Percentiles rank a stretch among this genome's conserved stretches.
Conservation (phyloP, 2,329 filamentous ascomycete species). For the Graphilbum fragrans region DNA sequence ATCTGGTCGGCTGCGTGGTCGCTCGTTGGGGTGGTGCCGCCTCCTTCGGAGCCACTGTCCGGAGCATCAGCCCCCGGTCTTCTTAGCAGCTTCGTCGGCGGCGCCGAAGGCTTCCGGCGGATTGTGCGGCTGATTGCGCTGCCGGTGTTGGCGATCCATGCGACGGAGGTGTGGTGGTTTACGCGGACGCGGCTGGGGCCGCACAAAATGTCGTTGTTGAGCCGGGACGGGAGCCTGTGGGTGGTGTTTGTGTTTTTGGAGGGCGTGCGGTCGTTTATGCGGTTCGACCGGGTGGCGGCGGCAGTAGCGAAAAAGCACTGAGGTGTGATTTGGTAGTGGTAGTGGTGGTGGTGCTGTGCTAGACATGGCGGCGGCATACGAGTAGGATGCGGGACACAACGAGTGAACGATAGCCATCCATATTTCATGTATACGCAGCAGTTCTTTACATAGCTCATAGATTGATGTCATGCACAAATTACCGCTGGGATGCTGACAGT, state of each 20-base stretch:
- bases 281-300: constrained; percentile 29
- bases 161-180: constrained; percentile 46
- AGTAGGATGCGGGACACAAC: too few species aligned
- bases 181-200: constrained; percentile 31
- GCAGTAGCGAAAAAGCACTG: neutral
- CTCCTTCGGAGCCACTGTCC: constrained; percentile 5
- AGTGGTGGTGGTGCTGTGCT: too few species aligned
- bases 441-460: too few species aligned
- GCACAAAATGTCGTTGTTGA: constrained; percentile 33
- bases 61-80: neutral
- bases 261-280: constrained; percentile 34
- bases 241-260: constrained; percentile 38
- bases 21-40: constrained; percentile 1
- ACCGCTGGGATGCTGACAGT: too few species aligned
- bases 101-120: constrained; percentile 39
- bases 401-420: too few species aligned
- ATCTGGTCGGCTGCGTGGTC: constrained; percentile 23
- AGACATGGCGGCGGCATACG: too few species aligned
- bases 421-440: too few species aligned
- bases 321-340: too few species aligned
- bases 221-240: constrained; percentile 44
- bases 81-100: constrained; percentile 1
- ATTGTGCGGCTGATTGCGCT: constrained; percentile 46
- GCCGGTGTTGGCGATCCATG: constrained; percentile 53
- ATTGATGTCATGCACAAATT: too few species aligned